Evolutionary conservation across 805 yeast species (phyloP).

Genomic region (Candida sithepensis): DNA sequence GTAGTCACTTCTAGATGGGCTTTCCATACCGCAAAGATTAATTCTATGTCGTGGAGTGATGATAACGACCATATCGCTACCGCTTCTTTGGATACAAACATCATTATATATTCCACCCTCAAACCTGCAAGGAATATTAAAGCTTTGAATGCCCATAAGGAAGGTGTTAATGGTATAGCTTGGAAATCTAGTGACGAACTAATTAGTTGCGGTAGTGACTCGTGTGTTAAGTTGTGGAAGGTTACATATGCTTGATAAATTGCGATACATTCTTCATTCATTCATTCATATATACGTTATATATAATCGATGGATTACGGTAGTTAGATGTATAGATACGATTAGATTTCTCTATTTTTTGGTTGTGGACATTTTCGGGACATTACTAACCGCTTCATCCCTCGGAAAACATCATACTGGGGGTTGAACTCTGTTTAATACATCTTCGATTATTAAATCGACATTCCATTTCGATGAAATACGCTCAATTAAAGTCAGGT

Average conservation of each 20-base stretch:
- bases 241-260: slow-evolving; percentile 22
- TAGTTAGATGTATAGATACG: no score
- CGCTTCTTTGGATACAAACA: slow-evolving; percentile 79
- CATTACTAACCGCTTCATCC: no score
- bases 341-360: no score
- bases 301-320: background rate
- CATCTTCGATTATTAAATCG: slow-evolving; percentile 48
- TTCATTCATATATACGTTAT: background rate
- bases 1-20: slow-evolving; percentile 90
- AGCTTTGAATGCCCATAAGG: slow-evolving; percentile 77
- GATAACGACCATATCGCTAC: slow-evolving; percentile 72
- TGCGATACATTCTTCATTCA: no score
- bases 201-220: slow-evolving; percentile 77
- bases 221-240: slow-evolving; percentile 73
- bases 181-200: slow-evolving; percentile 58
- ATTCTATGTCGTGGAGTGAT: slow-evolving; percentile 72
- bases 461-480: slow-evolving; percentile 44
- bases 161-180: slow-evolving; percentile 70
- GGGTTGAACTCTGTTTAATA: slow-evolving; percentile 45
- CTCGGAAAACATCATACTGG: slow-evolving; percentile 36
- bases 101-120: slow-evolving; percentile 74
- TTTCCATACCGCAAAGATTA: slow-evolving; percentile 83
- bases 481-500: slow-evolving; percentile 36
- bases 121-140: slow-evolving; percentile 77
- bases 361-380: no score